Base-by-base conservation (phyloP, 139 green algal genomes). In the Coelastrella sp. region DNA sequence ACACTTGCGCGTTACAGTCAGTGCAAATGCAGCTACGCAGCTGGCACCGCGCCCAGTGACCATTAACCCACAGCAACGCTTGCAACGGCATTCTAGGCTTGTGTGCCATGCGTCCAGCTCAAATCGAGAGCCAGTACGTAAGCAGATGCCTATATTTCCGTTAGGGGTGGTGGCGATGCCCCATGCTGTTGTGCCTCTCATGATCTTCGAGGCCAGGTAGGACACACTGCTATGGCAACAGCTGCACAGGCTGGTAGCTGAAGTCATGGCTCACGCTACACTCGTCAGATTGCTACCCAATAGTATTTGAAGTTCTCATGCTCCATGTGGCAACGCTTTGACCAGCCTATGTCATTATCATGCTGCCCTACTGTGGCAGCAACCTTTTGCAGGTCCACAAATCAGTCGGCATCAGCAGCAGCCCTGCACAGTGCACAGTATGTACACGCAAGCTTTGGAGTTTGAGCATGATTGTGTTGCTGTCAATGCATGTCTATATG, bases 181-280 rank as follows among this genome's bases (percentile, higher is more conserved):
- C 10, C 80, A 68, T 6, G 78, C 90, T 7, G 92, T 92, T 0
- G 91, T 94, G 14, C 93, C 95, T 0, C 89, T 97, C 1, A 94
- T 95, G 89, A 96, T 97, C 22, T 97, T 97, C 85, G 95, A 97
- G 78, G 92, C 95, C 4, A 80, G 94, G 93, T 87, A 15, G 3
- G 63, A 22, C 35, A 12, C 72, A 35, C 15, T 80, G 74, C 7
- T 57, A 24, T 49, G n/a, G 27, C 58, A 83, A 57, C 63, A 22
- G 63, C 63, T 70, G 63, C 15, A 70, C 63, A 22, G 63, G 12
- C 63, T 70, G 4, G 15, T 17, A 70, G 15, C 63, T 49, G 35
- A 70, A 6, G 12, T 70, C 63, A 70, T 70, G 63, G 35, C 35
- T 49, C 35, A 49, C 35, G 35, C 35, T 49, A 49, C 35, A 49